Evolutionary conservation across 1,284 basidiomycete species (phyloP).

Genomic region (Grifola frondosa): DNA sequence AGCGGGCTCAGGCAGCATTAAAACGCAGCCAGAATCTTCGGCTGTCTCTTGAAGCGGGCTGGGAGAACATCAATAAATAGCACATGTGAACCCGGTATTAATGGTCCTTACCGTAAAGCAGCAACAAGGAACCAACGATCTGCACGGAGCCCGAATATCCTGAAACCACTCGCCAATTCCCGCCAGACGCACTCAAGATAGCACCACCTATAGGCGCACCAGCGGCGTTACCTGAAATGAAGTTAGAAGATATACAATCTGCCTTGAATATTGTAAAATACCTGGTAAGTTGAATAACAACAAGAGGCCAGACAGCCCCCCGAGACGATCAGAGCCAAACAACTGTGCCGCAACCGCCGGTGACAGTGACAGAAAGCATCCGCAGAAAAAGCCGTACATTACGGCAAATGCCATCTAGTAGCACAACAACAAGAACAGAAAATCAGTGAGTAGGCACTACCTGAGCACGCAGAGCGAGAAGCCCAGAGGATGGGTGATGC

Average conservation of each 20-base stretch:
- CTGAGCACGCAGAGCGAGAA: background rate
- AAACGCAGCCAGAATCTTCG: conserved; percentile 10
- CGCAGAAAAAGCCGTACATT: conserved; percentile 29
- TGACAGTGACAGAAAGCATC: conserved; percentile 27
- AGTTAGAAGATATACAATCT: background rate
- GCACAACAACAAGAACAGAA: conserved; percentile 1
- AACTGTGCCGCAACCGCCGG: conserved; percentile 25
- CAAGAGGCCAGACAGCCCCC: conserved; percentile 27
- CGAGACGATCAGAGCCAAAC: conserved; percentile 24
- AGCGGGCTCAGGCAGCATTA: no score
- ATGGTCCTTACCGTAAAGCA: conserved; percentile 24
- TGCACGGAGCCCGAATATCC: conserved; percentile 27
- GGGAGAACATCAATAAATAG: background rate
- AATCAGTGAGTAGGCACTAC: background rate
- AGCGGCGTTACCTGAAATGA: conserved; percentile 21
- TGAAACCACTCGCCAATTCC: conserved; percentile 25
- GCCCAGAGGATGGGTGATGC: conserved; percentile 1
- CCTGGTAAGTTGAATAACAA: conserved; percentile 28
- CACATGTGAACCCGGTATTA: background rate
- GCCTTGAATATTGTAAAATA: no score
- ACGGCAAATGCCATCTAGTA: conserved; percentile 26
- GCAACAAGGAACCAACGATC: conserved; percentile 20
- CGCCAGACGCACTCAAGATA: conserved; percentile 21
- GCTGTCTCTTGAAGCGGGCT: conserved; percentile 18
- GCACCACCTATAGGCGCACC: conserved; percentile 27